Evolutionary conservation across 2,329 filamentous ascomycete genomes (phyloP).

Genomic region (Paecilomyces fulvus): DNA sequence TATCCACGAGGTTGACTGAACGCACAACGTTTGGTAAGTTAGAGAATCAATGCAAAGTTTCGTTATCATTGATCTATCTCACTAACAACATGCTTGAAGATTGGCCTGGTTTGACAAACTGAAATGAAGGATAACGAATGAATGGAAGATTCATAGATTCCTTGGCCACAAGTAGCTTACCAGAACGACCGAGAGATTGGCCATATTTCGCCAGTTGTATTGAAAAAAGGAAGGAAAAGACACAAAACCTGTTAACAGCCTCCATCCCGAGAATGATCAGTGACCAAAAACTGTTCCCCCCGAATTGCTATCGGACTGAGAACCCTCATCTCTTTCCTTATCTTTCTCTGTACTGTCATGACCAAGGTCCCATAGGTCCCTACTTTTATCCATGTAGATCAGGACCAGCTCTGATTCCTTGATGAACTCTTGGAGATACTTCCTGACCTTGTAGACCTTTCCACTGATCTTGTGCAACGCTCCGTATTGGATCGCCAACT

Average conservation of each 20-base stretch:
- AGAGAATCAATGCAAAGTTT: neutral
- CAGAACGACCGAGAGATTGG: neutral
- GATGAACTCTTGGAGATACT: neutral
- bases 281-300: neutral
- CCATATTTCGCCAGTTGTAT: neutral
- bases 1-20: conserved; percentile 43
- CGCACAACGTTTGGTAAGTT: conserved; percentile 48
- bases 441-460: neutral
- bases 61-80: neutral
- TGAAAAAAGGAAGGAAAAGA: neutral
- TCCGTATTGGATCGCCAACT: neutral
- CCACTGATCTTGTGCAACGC: neutral
- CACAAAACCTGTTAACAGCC: neutral
- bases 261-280: neutral
- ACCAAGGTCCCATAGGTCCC: neutral
- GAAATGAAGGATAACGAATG: neutral
- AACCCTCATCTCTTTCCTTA: neutral
- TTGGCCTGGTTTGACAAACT: conserved; percentile 23
- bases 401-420: neutral
- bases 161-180: neutral
- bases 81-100: conserved; percentile 15
- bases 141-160: neutral
- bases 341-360: neutral
- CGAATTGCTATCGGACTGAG: neutral
- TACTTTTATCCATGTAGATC: neutral